phyloP scores from a whole-genome alignment of 2,329 filamentous ascomycete species.

The Penicillium occitanis region DNA sequence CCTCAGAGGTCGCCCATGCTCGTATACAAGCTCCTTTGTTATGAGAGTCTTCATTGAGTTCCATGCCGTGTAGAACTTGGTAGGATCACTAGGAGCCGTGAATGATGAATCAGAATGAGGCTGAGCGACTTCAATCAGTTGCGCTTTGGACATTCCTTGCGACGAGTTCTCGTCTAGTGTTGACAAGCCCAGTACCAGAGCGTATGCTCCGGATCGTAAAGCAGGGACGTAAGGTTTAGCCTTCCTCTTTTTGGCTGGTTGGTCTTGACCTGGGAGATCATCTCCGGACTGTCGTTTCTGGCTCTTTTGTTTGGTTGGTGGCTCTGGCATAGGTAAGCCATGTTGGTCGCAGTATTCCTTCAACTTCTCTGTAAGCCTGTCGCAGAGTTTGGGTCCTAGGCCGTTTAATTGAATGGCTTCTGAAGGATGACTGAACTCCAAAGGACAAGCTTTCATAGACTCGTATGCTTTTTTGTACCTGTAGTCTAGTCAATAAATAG shows the following conservation, averaged over 20 bases:
- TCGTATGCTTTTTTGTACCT: conserved; percentile 75
- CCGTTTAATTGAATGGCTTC: conserved; percentile 72
- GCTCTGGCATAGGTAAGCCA: conserved; percentile 66
- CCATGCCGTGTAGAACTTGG: conserved; percentile 76
- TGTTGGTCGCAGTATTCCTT: conserved; percentile 62
- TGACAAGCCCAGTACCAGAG: conserved; percentile 66
- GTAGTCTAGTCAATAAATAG: neutral
- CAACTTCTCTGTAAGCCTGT: conserved; percentile 62
- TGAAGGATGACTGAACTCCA: conserved; percentile 69
- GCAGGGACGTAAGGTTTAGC: conserved; percentile 69
- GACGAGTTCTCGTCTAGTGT: conserved; percentile 56
- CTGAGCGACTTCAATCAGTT: conserved; percentile 69
- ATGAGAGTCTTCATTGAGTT: conserved; percentile 75
- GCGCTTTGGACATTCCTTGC: conserved; percentile 63
- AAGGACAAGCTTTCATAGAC: conserved; percentile 72
- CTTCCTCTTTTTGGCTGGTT: conserved; percentile 57
- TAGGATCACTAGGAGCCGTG: conserved; percentile 64
- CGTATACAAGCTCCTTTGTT: conserved; percentile 71
- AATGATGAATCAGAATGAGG: conserved; percentile 73
- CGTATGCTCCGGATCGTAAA: conserved; percentile 73
- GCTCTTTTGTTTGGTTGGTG: conserved; percentile 44
- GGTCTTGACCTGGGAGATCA: conserved; percentile 32
- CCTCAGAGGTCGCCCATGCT: conserved; percentile 65
- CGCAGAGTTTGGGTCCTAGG: conserved; percentile 70
- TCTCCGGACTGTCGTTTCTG: conserved; percentile 35